phyloP scores from a whole-genome alignment of 2,329 filamentous ascomycete species.

The Teratosphaeria viscida region DNA sequence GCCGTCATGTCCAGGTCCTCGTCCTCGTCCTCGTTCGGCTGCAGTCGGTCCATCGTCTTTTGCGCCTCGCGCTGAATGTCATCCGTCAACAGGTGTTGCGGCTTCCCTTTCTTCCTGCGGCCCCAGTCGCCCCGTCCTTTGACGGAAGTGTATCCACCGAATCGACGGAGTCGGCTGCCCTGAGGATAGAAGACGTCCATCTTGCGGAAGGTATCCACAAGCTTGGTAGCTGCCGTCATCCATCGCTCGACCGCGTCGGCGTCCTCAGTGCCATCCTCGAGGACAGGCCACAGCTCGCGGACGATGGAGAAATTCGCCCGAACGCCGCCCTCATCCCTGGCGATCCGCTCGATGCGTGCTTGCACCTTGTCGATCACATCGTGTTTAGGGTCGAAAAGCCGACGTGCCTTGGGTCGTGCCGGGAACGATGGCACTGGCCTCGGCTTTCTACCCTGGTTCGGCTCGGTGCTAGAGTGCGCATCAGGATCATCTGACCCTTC shows the following conservation, averaged over 20 bases:
- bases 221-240: constrained; percentile 47
- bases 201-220: constrained; percentile 50
- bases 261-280: constrained; percentile 34
- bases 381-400: background rate
- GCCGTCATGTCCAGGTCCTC: background rate
- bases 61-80: background rate
- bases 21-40: background rate
- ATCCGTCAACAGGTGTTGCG: background rate
- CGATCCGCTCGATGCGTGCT: background rate
- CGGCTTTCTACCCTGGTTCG: background rate
- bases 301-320: constrained; percentile 18
- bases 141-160: background rate
- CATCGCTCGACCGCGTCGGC: constrained; percentile 42
- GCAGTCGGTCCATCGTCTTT: background rate
- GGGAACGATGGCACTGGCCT: background rate
- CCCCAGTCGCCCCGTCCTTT: background rate
- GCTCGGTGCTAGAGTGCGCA: background rate
- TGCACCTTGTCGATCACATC: background rate
- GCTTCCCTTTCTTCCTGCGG: background rate
- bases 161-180: background rate
- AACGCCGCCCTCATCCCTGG: background rate
- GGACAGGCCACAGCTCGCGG: constrained; percentile 30
- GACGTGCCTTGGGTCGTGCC: background rate
- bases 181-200: constrained; percentile 49
- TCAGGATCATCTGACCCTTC: background rate